These are phyloP conservation scores for Taphrina communis DNA, from an alignment of 1,139 yeast species.

Conservation along the genomic window DNA sequence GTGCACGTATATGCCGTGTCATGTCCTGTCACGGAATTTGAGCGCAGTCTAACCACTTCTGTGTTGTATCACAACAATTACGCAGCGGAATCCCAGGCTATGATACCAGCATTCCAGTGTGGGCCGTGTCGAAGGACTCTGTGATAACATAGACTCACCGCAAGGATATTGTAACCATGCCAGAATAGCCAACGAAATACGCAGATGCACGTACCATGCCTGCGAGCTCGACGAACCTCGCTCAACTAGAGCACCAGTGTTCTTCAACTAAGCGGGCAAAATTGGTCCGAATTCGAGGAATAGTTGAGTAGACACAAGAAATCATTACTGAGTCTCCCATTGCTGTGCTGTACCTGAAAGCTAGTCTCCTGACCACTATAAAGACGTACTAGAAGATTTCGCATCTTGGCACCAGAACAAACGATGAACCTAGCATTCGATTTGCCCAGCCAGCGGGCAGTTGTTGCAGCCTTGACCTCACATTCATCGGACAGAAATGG, in stretches of 20 bases:
- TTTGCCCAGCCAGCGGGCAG: constrained; percentile 59
- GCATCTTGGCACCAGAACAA: constrained; percentile 91
- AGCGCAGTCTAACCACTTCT: no score
- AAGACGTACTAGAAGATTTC: constrained; percentile 60
- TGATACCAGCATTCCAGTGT: no score
- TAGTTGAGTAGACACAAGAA: constrained; percentile 61
- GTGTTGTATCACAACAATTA: no score
- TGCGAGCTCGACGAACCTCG: neutral
- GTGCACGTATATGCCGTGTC: no score
- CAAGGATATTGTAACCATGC: no score
- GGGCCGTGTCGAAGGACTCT: no score
- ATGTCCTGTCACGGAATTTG: no score
- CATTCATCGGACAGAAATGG: constrained; percentile 84
- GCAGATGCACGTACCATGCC: neutral
- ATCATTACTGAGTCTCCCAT: constrained; percentile 82
- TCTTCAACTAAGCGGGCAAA: neutral
- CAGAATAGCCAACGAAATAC: no score
- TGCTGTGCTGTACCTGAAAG: constrained; percentile 75
- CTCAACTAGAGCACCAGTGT: no score
- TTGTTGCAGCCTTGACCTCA: constrained; percentile 62
- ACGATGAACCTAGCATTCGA: constrained; percentile 59
- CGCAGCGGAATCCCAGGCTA: no score
- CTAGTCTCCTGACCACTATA: constrained; percentile 66
- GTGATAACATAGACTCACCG: no score
- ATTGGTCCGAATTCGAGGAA: constrained; percentile 4